Evolutionary conservation across 2,329 filamentous ascomycete genomes (phyloP).

Genomic region (Paraphoma sp.): DNA sequence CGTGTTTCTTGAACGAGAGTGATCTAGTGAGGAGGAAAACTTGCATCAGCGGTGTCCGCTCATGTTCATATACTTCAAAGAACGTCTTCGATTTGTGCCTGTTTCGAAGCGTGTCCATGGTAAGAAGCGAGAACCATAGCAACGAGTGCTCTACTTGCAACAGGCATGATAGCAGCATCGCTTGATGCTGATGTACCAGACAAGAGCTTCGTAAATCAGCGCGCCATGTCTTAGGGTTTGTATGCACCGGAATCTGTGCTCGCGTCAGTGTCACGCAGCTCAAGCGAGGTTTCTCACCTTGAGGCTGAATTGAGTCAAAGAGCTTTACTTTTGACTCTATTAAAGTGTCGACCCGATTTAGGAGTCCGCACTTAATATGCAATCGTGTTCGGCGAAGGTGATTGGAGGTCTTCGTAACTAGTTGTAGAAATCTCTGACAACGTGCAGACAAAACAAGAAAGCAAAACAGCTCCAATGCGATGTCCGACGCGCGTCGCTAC

Average conservation of each 20-base stretch:
- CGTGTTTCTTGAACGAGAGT: no score
- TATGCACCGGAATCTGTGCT: no score
- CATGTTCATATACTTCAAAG: neutral
- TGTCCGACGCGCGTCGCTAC: neutral
- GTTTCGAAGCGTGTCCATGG: neutral
- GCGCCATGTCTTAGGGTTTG: no score
- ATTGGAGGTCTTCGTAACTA: neutral
- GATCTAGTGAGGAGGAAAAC: neutral
- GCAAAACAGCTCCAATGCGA: neutral
- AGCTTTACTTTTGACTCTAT: neutral
- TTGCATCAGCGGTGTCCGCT: neutral
- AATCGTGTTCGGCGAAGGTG: neutral
- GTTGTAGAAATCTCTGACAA: neutral
- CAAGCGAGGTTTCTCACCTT: neutral
- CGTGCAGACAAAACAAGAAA: neutral
- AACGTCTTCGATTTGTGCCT: neutral
- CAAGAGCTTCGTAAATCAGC: no score
- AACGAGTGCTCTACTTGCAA: neutral
- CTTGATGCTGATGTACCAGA: neutral
- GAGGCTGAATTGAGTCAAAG: neutral
- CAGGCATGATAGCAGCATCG: neutral
- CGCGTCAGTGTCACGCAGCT: no score
- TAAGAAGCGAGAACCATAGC: neutral
- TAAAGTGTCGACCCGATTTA: neutral
- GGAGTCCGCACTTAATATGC: neutral